Evolutionary conservation across 495 filamentous ascomycete genomes (phyloP).

Genomic region (Bacidia rubella): DNA sequence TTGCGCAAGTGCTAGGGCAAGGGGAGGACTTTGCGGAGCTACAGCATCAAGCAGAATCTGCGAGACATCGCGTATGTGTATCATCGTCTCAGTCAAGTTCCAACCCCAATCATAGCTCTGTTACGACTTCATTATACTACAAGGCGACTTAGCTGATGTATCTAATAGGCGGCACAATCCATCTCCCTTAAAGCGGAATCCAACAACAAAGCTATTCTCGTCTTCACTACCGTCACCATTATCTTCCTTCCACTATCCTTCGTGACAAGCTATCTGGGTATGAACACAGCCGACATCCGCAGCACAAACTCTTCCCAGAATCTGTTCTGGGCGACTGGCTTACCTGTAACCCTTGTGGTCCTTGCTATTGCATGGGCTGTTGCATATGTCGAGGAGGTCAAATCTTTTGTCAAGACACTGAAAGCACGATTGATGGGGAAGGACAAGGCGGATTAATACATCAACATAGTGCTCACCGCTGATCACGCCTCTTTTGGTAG

Average conservation of each 20-base stretch:
- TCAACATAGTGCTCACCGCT: no score
- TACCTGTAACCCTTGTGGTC: constrained; percentile 31
- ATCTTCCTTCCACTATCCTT: constrained; percentile 32
- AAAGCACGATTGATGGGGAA: no score
- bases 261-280: constrained; percentile 29
- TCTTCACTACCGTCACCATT: constrained; percentile 31
- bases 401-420: neutral
- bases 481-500: no score
- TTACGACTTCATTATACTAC: no score
- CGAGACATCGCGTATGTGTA: constrained; percentile 1
- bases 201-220: constrained; percentile 21
- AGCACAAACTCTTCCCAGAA: constrained; percentile 34
- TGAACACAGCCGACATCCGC: constrained; percentile 38
- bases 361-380: constrained; percentile 1
- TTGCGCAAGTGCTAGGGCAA: constrained; percentile 4
- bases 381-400: constrained; percentile 14
- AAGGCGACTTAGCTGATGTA: neutral
- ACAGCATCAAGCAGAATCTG: constrained; percentile 13
- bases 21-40: constrained; percentile 13
- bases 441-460: no score
- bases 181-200: constrained; percentile 11
- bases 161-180: constrained; percentile 9
- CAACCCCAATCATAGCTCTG: neutral
- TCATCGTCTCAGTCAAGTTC: neutral
- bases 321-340: constrained; percentile 35